phyloP scores from a whole-genome alignment of 2,329 filamentous ascomycete species.

The Diaporthe ilicicola region DNA sequence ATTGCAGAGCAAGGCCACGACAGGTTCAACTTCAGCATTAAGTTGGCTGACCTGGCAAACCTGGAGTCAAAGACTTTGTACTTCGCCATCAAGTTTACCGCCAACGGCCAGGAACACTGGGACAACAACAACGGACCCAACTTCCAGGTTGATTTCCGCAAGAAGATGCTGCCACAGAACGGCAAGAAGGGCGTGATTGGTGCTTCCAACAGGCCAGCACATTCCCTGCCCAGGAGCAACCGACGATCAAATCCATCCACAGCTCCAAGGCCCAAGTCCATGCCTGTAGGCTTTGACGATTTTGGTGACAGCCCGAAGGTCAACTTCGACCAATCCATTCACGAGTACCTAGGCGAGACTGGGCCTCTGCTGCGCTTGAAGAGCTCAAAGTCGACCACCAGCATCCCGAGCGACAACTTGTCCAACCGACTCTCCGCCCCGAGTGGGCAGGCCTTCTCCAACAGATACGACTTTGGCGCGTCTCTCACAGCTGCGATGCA shows the following conservation, averaged over 20 bases:
- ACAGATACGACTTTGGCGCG: constrained; percentile 95
- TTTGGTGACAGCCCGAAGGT: constrained; percentile 71
- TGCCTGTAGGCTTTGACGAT: constrained; percentile 72
- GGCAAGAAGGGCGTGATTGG: constrained; percentile 64
- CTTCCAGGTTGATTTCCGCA: constrained; percentile 93
- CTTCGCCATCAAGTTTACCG: constrained; percentile 88
- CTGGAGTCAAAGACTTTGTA: constrained; percentile 92
- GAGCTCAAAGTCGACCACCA: constrained; percentile 69
- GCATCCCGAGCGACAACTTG: constrained; percentile 70
- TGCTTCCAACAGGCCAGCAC: constrained; percentile 58
- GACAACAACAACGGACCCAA: constrained; percentile 90
- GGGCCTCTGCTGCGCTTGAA: constrained; percentile 73
- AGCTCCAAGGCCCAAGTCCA: constrained; percentile 61
- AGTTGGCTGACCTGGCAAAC: constrained; percentile 88
- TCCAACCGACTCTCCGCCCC: constrained; percentile 60
- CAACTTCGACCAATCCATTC: constrained; percentile 66
- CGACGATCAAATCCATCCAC: constrained; percentile 54
- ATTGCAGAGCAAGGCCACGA: constrained; percentile 75
- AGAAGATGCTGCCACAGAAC: constrained; percentile 73
- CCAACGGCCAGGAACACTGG: constrained; percentile 89
- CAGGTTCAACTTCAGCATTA: constrained; percentile 93
- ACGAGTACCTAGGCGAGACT: constrained; percentile 71
- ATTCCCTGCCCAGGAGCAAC: constrained; percentile 73
- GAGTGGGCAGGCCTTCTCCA: constrained; percentile 81
- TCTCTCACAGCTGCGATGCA: constrained; percentile 86